These are phyloP conservation scores for Tetrahymena malaccensis DNA, from an alignment of 73 alveolate species.

Conservation along the genomic window DNA sequence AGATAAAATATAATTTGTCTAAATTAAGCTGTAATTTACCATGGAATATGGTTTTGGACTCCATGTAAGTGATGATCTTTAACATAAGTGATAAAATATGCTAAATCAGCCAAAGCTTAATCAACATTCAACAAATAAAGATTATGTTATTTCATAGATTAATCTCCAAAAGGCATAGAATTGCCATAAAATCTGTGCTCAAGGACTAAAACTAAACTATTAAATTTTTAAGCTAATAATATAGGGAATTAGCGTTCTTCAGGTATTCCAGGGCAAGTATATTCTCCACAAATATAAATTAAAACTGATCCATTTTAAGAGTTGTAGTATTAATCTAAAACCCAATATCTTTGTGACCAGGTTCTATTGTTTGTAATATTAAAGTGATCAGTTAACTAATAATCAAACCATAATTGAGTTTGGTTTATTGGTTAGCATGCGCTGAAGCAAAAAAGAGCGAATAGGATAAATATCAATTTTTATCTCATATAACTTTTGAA, in stretches of 20 bases:
- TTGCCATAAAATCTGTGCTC: slow-evolving; percentile 71
- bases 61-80: not conserved
- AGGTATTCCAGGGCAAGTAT: slow-evolving; percentile 46
- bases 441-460: not conserved
- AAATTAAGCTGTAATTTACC: not conserved
- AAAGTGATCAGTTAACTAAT: slow-evolving; percentile 35
- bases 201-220: slow-evolving; percentile 43
- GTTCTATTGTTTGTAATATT: slow-evolving; percentile 37
- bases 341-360: slow-evolving; percentile 57
- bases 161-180: slow-evolving; percentile 53
- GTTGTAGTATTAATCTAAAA: slow-evolving; percentile 38
- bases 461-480: not conserved
- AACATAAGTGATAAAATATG: slow-evolving; percentile 32
- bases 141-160: slow-evolving; percentile 18
- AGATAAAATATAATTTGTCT: not conserved
- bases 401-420: slow-evolving; percentile 25
- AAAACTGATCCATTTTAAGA: slow-evolving; percentile 51
- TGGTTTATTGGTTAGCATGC: not conserved
- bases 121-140: slow-evolving; percentile 42
- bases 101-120: slow-evolving; percentile 63
- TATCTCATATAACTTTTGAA: not conserved
- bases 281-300: slow-evolving; percentile 76
- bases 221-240: slow-evolving; percentile 35
- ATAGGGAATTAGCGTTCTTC: slow-evolving; percentile 40
- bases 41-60: not conserved